phyloP scores from a whole-genome alignment of 352 stramenopile species.

The Phytophthora citrophthora region DNA sequence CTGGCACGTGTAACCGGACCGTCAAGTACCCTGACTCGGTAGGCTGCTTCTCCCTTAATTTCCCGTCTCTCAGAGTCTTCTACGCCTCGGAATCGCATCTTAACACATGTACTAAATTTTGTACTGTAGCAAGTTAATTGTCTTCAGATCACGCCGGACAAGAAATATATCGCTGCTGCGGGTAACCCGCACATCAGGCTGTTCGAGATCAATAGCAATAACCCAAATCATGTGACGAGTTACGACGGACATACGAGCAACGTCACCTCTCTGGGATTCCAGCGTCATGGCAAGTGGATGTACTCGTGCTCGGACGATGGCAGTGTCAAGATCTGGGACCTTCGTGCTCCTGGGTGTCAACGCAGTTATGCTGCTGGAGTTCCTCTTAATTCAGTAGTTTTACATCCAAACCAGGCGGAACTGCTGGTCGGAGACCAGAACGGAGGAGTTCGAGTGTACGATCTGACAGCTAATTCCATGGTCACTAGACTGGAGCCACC shows the following conservation, averaged over 20 bases:
- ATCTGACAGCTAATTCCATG: constrained; percentile 84
- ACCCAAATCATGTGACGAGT: constrained; percentile 94
- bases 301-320: constrained; percentile 98
- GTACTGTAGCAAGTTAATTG: constrained; percentile 93
- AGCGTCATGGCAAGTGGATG: constrained; percentile 97
- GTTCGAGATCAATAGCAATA: constrained; percentile 98
- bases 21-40: constrained; percentile 96
- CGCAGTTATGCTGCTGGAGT: constrained; percentile 89
- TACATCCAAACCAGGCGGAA: constrained; percentile 96
- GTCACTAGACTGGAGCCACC: constrained; percentile 70
- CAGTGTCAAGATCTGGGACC: constrained; percentile 95
- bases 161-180: constrained; percentile 96
- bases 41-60: constrained; percentile 17
- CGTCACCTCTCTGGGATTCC: constrained; percentile 98
- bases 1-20: constrained; percentile 94
- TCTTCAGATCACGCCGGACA: constrained; percentile 97
- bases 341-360: constrained; percentile 86
- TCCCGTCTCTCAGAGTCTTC: not conserved
- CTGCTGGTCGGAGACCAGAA: constrained; percentile 92
- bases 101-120: not conserved
- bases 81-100: not conserved
- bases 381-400: constrained; percentile 94
- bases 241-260: constrained; percentile 97
- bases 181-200: constrained; percentile 97
- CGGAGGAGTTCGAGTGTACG: constrained; percentile 93